Percentiles rank a stretch among this genome's conserved stretches.
These are phyloP conservation scores for Arthrobotrys conoides DNA, from an alignment of 2,329 filamentous ascomycete species.

Conservation along the genomic window DNA sequence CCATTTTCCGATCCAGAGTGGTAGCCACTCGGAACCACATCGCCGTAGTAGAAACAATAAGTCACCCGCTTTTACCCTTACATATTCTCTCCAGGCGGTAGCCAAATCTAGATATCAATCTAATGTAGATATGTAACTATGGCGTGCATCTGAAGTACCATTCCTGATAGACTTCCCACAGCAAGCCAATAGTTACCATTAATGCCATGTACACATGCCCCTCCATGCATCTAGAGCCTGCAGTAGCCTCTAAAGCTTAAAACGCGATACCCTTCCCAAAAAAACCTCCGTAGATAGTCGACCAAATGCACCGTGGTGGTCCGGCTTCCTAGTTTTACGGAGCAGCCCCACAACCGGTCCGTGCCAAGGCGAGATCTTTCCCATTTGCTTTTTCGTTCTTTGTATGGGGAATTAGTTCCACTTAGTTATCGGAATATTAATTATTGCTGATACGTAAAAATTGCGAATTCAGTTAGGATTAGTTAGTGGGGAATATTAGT, in stretches of 20 bases:
- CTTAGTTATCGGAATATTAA: conserved; percentile 17
- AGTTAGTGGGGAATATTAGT: not conserved
- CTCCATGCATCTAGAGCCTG: not conserved
- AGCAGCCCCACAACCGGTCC: conserved; percentile 37
- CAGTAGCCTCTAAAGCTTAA: conserved; percentile 19
- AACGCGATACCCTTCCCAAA: conserved; percentile 8
- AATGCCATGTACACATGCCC: conserved; percentile 7
- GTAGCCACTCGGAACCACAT: conserved; percentile 2
- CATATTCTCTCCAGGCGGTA: conserved; percentile 15
- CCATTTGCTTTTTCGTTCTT: conserved; percentile 10
- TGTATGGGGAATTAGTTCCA: not conserved
- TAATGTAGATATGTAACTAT: conserved; percentile 5
- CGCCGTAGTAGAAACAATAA: not conserved
- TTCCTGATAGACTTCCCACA: conserved; percentile 22
- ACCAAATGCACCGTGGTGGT: conserved; percentile 29
- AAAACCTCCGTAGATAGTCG: conserved; percentile 49
- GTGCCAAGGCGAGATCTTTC: conserved; percentile 28
- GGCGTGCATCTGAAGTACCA: conserved; percentile 1
- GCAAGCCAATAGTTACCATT: conserved; percentile 17
- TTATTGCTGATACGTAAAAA: conserved; percentile 11
- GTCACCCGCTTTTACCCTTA: not conserved
- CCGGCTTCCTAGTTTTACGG: conserved; percentile 43
- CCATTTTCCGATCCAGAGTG: not conserved
- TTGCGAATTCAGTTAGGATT: conserved; percentile 6
- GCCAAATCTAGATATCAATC: conserved; percentile 13